Evolutionary conservation across 306 rosid species (phyloP).

Genomic region (Vigna hirtella): DNA sequence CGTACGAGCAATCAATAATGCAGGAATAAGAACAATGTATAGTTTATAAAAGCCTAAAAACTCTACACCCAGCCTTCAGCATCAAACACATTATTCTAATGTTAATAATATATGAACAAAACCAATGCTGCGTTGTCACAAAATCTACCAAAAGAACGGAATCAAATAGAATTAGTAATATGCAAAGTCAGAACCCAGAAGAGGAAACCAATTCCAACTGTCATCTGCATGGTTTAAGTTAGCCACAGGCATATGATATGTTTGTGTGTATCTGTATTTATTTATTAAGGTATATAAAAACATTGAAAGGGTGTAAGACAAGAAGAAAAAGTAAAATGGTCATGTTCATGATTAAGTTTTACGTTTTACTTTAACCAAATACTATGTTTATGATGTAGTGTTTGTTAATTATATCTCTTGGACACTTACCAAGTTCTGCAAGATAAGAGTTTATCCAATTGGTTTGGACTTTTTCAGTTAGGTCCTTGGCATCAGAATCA

Average conservation of each 20-base stretch:
- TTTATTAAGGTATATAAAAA: not conserved
- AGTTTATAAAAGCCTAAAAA: slow-evolving; percentile 36
- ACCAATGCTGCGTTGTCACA: not conserved
- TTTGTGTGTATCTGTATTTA: not conserved
- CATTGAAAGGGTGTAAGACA: not conserved
- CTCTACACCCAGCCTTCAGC: slow-evolving; percentile 56
- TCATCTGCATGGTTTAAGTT: slow-evolving; percentile 25
- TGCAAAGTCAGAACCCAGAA: slow-evolving; percentile 44
- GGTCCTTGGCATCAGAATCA: slow-evolving; percentile 62
- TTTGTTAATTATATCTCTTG: not conserved
- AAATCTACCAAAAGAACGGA: slow-evolving; percentile 43
- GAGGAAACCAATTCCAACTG: slow-evolving; percentile 29
- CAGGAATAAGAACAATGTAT: slow-evolving; percentile 58
- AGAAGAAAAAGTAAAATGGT: no score
- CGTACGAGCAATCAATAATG: slow-evolving; percentile 43
- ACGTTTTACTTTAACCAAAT: slow-evolving; percentile 7
- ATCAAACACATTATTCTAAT: slow-evolving; percentile 48
- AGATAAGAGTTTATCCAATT: slow-evolving; percentile 67
- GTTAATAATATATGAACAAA: slow-evolving; percentile 41
- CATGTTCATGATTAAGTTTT: not conserved
- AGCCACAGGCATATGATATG: not conserved
- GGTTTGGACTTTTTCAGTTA: slow-evolving; percentile 46
- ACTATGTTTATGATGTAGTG: slow-evolving; percentile 7
- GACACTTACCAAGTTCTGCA: no score
- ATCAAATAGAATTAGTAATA: slow-evolving; percentile 36